phyloP scores from a whole-genome alignment of 2,329 filamentous ascomycete species.

The Ophiostoma piceae region DNA sequence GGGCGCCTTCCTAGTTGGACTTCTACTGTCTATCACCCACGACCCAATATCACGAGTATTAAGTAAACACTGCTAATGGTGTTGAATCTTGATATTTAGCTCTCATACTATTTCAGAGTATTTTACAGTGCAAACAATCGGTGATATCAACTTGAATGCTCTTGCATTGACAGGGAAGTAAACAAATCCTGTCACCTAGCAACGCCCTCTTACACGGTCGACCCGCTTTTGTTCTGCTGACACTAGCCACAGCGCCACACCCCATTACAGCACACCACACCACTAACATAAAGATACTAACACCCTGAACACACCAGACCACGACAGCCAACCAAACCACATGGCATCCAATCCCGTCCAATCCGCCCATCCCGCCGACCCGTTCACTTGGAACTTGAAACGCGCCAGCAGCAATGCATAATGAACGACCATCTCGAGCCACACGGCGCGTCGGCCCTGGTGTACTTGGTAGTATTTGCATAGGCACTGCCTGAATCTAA shows the following conservation, averaged over 20 bases:
- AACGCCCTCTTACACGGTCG: background rate
- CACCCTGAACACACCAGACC: background rate
- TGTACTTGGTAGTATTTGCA: too few species aligned
- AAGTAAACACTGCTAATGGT: background rate
- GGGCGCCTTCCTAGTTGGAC: background rate
- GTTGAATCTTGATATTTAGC: background rate
- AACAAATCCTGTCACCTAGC: background rate
- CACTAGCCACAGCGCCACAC: conserved; percentile 8
- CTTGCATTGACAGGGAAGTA: background rate
- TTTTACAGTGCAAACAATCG: background rate
- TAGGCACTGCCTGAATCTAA: background rate
- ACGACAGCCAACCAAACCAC: background rate
- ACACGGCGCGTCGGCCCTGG: background rate
- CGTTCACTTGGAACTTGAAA: background rate
- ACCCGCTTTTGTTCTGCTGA: background rate
- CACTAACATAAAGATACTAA: background rate
- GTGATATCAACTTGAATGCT: background rate
- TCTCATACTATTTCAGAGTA: background rate
- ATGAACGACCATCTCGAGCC: background rate
- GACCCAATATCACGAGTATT: background rate
- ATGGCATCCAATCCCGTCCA: background rate
- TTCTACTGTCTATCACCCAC: background rate
- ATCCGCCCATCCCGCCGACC: background rate
- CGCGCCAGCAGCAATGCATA: background rate
- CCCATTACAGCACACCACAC: background rate